Evolutionary conservation across 2,329 filamentous ascomycete genomes (phyloP), one percentile per base, ranked within the genome.

Genomic region (Beauveria sp.): DNA sequence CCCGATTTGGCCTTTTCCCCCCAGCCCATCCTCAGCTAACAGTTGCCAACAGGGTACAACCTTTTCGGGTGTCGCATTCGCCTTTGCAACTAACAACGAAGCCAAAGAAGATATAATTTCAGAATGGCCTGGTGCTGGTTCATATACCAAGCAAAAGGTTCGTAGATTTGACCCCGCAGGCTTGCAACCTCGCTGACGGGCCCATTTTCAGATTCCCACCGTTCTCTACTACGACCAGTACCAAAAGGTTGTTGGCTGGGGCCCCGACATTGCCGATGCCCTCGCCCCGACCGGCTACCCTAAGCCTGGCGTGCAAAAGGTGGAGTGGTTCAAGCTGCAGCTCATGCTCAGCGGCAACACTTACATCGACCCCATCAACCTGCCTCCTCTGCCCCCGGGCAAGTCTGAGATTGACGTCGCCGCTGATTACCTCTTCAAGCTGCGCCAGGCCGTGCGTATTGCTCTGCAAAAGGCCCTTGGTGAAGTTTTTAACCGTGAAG

Each of bases 151-250:
- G 79, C 95, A 99, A 79, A 99, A 99, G 88, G 93, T 96, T 49
- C 26, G 40, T 62, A 42, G 10, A 5, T 12, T 18, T 12, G 18
- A 40, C 34, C 34, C 40, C 20, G 24, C 43, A 45, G 20, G 14
- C 34, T 26, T n/a, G 53, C 38, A 20, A 3, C 5, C 28, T 20
- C 9, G 40, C 55, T 63, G 43, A 59, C 61, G 48, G 1, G 50
- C n/a, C 42, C 38, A 40, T n/a, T 42, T 24, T 31, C 71, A 96
- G 95, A 98, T 99, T 69, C 95, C 95, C 18, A 98, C 95, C 16
- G 95, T 99, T n/a, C 85, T 99, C 64, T 99, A 99, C 80, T 99
- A 99, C 74, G 95, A 99, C 73, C 93, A 98, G 77, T 96, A 97
- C 76, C 95, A 99, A 73, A 97, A 98, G 76, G 95, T 99, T 54